Evolutionary conservation across 2,329 filamentous ascomycete genomes (phyloP).

Genomic region (Teratosphaeria gauchensis): DNA sequence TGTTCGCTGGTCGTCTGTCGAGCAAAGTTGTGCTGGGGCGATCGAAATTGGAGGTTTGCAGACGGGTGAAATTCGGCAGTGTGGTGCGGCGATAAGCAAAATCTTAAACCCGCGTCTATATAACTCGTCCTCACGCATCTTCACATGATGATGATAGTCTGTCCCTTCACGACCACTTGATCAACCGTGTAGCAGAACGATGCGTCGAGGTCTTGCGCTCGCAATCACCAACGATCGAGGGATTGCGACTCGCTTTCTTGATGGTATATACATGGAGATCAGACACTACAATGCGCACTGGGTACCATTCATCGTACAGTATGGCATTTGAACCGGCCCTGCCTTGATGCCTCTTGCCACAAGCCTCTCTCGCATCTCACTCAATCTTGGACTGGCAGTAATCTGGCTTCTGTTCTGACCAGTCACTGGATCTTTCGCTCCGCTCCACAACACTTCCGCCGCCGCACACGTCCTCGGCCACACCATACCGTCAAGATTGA

Average conservation of each 20-base stretch:
- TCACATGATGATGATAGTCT: no score
- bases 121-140: no score
- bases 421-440: conserved; percentile 48
- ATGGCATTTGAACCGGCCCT: conserved; percentile 61
- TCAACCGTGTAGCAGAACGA: no score
- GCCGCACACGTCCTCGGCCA: conserved; percentile 71
- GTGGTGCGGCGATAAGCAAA: not conserved
- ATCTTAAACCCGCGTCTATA: not conserved
- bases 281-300: conserved; percentile 29
- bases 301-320: conserved; percentile 54
- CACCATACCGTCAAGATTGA: conserved; percentile 64
- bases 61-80: not conserved
- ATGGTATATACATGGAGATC: not conserved
- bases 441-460: conserved; percentile 73
- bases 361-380: conserved; percentile 68
- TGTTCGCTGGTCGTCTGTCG: not conserved
- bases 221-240: no score
- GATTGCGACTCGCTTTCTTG: no score
- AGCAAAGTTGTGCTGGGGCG: no score
- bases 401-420: conserved; percentile 64
- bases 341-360: conserved; percentile 57
- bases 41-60: not conserved
- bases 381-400: conserved; percentile 58
- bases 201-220: no score
- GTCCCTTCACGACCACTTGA: no score